Conservation (phyloP, 177 flowering plant species). For the Vitis hybrid region DNA sequence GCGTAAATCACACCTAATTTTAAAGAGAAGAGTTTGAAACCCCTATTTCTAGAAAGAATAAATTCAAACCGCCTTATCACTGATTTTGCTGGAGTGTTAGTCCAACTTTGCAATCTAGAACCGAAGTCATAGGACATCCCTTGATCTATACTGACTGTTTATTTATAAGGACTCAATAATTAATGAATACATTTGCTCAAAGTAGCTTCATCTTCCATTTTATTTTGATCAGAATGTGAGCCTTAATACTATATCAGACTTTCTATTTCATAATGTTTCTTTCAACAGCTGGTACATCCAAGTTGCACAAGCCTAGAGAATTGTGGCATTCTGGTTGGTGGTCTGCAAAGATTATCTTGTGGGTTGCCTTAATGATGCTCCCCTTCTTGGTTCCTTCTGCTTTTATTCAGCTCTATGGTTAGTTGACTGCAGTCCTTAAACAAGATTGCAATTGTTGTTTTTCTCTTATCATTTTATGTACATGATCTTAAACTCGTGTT, state of each 20-base stretch:
- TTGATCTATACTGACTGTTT: too few relatives aligned
- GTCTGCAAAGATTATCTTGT: constrained; percentile 59
- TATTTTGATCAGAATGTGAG: neutral
- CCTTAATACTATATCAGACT: constrained; percentile 53
- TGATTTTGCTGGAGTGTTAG: too few relatives aligned
- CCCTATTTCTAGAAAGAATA: too few relatives aligned
- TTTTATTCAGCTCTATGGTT: constrained; percentile 70
- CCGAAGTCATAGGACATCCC: too few relatives aligned
- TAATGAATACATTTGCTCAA: too few relatives aligned
- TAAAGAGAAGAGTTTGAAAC: too few relatives aligned
- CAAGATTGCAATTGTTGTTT: neutral
- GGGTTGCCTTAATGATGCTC: constrained; percentile 45
- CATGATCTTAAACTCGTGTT: neutral
- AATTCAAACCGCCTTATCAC: too few relatives aligned
- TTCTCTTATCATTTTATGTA: neutral
- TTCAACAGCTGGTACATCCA: constrained; percentile 69
- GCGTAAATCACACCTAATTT: too few relatives aligned
- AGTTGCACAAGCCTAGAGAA: constrained; percentile 50
- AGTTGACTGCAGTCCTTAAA: constrained; percentile 18
- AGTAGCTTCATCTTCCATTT: neutral
- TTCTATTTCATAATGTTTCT: constrained; percentile 82
- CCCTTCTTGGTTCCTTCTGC: constrained; percentile 64
- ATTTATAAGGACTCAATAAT: too few relatives aligned
- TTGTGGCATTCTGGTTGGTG: constrained; percentile 95
- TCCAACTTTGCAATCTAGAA: too few relatives aligned